These are phyloP conservation scores for Physocladia obscura DNA, from an alignment of 192 early-diverging fungal species.

Conservation along the genomic window DNA sequence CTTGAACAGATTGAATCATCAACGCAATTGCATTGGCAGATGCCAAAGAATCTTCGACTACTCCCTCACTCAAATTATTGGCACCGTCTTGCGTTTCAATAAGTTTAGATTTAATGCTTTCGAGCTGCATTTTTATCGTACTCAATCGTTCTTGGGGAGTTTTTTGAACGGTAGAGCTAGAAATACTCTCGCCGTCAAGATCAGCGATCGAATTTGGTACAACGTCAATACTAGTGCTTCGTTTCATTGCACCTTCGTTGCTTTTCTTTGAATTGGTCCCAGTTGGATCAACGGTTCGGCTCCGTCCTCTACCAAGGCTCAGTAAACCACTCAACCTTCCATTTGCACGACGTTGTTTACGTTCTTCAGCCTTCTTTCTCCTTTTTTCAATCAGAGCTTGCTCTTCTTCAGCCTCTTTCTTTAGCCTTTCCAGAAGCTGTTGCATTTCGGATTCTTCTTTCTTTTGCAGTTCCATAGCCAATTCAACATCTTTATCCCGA, in stretches of 20 bases:
- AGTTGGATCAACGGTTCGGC: not conserved
- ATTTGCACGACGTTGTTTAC: not conserved
- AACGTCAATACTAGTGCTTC: not conserved
- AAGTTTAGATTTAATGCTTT: slow-evolving; percentile 8
- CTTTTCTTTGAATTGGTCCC: not conserved
- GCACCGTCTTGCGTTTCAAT: not conserved
- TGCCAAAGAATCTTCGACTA: no score
- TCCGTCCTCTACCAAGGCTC: not conserved
- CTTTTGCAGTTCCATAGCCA: slow-evolving; percentile 19
- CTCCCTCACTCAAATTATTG: not conserved
- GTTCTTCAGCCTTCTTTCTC: slow-evolving; percentile 1
- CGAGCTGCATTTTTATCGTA: slow-evolving; percentile 2
- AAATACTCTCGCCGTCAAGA: not conserved
- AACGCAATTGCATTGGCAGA: not conserved
- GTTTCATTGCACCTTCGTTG: not conserved
- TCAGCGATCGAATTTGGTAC: not conserved
- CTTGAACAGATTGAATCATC: slow-evolving; percentile 1
- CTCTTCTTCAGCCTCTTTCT: slow-evolving; percentile 29
- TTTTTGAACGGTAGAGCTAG: not conserved
- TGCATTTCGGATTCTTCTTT: slow-evolving; percentile 28
- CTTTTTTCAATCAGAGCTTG: slow-evolving; percentile 16
- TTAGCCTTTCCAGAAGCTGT: slow-evolving; percentile 17
- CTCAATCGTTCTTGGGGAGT: slow-evolving; percentile 12
- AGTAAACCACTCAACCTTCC: not conserved
- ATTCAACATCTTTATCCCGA: slow-evolving; percentile 33